These are phyloP conservation scores for Fusarium dlaminii DNA, from an alignment of 2,329 filamentous ascomycete species.

Conservation along the genomic window DNA sequence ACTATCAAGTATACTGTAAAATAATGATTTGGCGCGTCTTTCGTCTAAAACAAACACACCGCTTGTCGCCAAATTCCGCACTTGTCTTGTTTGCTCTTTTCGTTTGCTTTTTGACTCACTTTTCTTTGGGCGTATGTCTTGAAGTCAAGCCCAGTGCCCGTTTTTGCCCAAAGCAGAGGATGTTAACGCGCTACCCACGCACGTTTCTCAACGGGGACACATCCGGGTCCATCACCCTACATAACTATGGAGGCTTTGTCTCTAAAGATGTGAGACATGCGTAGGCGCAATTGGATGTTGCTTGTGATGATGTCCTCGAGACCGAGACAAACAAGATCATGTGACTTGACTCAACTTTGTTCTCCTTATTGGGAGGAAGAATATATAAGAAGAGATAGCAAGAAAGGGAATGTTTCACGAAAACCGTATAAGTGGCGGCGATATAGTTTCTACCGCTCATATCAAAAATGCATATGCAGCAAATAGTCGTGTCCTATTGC, in stretches of 20 bases:
- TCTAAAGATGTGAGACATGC: slow-evolving; percentile 13
- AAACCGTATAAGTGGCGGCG: not conserved
- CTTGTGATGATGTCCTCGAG: not conserved
- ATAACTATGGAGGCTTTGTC: not conserved
- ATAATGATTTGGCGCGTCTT: not conserved
- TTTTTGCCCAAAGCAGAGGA: not conserved
- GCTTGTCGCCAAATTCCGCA: not conserved
- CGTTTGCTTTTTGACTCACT: not conserved
- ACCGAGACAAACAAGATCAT: not conserved
- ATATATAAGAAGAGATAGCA: not conserved
- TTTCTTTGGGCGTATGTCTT: slow-evolving; percentile 1
- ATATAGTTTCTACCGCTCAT: not conserved
- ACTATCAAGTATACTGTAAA: slow-evolving; percentile 1
- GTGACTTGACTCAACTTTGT: not conserved
- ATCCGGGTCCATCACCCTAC: not conserved
- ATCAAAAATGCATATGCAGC: not conserved
- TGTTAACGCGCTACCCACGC: not conserved
- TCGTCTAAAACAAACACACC: not conserved
- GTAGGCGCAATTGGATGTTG: not conserved
- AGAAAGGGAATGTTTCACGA: not conserved
- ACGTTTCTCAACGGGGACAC: slow-evolving; percentile 1
- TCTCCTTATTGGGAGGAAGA: not conserved
- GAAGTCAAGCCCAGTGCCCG: not conserved
- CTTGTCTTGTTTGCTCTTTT: slow-evolving; percentile 6
- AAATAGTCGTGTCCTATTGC: not conserved